phyloP scores from a whole-genome alignment of 2,329 filamentous ascomycete genomes.

The Monosporascus ibericus region DNA sequence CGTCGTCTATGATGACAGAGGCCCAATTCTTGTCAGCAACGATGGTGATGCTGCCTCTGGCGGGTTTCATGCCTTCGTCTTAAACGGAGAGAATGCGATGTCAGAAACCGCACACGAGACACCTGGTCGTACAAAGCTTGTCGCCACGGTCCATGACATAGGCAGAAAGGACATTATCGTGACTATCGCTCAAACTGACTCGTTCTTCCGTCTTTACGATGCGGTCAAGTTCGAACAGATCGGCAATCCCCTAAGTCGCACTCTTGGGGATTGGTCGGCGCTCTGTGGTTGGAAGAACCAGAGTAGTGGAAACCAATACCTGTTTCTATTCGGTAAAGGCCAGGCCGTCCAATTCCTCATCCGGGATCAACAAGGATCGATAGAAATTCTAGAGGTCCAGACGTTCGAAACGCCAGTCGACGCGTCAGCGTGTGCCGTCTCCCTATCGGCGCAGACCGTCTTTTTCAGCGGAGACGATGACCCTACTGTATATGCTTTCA shows the following conservation, averaged over 20 bases:
- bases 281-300: conserved; percentile 38
- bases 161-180: conserved; percentile 31
- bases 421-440: conserved; percentile 36
- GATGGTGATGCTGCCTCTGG: conserved; percentile 37
- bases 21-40: conserved; percentile 37
- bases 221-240: conserved; percentile 25
- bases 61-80: conserved; percentile 33
- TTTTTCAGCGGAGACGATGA: conserved; percentile 35
- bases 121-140: conserved; percentile 40
- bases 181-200: conserved; percentile 37
- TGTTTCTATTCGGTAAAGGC: conserved; percentile 40
- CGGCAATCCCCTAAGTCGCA: conserved; percentile 24
- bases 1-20: conserved; percentile 29
- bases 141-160: conserved; percentile 32
- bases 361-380: conserved; percentile 16
- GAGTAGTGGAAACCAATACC: conserved; percentile 32
- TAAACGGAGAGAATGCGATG: conserved; percentile 25
- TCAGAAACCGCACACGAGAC: conserved; percentile 24
- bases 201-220: conserved; percentile 34
- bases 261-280: conserved; percentile 41
- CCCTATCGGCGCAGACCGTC: conserved; percentile 27
- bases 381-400: conserved; percentile 38
- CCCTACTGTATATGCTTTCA: conserved; percentile 31
- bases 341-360: conserved; percentile 33
- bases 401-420: conserved; percentile 36